Percentiles rank a stretch among this genome's conserved stretches.
These are phyloP conservation scores for Phytopythium chamaehyphon DNA, from an alignment of 352 stramenopile genomes.

Conservation along the genomic window DNA sequence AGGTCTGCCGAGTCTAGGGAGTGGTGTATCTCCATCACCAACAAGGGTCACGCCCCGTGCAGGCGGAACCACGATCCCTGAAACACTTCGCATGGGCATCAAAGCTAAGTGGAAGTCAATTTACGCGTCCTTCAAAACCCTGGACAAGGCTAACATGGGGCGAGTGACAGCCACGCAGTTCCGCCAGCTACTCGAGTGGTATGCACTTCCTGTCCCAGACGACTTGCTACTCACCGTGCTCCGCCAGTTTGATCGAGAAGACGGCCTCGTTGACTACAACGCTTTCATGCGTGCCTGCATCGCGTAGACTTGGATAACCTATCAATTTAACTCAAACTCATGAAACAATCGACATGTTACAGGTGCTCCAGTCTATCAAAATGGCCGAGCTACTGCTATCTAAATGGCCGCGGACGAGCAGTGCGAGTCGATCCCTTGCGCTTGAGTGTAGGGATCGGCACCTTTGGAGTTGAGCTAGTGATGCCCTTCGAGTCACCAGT, in stretches of 20 bases:
- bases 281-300: constrained; percentile 68
- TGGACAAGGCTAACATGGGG: constrained; percentile 52
- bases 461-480: neutral
- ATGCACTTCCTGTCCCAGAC: constrained; percentile 46
- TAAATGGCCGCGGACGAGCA: neutral
- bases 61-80: constrained; percentile 15
- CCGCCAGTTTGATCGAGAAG: constrained; percentile 57
- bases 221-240: constrained; percentile 49
- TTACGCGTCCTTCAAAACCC: constrained; percentile 60
- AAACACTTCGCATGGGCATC: constrained; percentile 43
- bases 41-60: neutral
- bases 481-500: neutral
- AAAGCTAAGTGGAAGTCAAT: constrained; percentile 71
- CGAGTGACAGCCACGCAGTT: constrained; percentile 60
- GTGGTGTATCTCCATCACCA: constrained; percentile 9
- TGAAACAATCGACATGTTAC: neutral
- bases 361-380: too few relatives aligned
- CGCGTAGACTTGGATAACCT: constrained; percentile 7
- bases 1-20: neutral
- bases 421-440: neutral
- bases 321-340: too few relatives aligned
- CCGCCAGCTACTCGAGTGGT: constrained; percentile 73
- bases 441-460: neutral
- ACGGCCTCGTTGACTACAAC: constrained; percentile 72
- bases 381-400: neutral